A percentile compares a stretch with the other conserved stretches of the same genome.
These are phyloP conservation scores for Neurospora sp. DNA, from an alignment of 495 filamentous ascomycete species.

Conservation along the genomic window DNA sequence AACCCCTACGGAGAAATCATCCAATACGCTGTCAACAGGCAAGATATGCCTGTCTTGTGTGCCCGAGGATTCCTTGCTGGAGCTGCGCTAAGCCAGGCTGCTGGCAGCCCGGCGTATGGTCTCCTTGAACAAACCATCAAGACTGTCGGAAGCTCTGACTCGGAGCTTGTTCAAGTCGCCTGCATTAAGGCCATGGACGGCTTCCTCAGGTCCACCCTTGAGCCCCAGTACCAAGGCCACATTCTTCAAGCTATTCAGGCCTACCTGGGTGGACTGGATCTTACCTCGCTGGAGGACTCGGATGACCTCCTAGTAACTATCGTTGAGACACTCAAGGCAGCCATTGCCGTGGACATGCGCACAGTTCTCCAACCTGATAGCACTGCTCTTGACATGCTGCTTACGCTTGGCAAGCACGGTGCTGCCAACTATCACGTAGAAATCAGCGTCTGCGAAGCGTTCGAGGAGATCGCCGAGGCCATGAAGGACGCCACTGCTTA, in stretches of 20 bases:
- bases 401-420: slow-evolving; percentile 78
- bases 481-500: slow-evolving; percentile 58
- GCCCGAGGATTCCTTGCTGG: slow-evolving; percentile 80
- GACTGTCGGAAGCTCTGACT: slow-evolving; percentile 59
- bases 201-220: slow-evolving; percentile 49
- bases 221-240: slow-evolving; percentile 53
- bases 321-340: slow-evolving; percentile 75
- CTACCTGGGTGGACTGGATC: slow-evolving; percentile 67
- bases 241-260: slow-evolving; percentile 68
- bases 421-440: slow-evolving; percentile 80
- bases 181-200: slow-evolving; percentile 84
- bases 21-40: slow-evolving; percentile 59
- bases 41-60: slow-evolving; percentile 54
- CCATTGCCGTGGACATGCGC: slow-evolving; percentile 64
- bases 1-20: slow-evolving; percentile 67
- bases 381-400: slow-evolving; percentile 71
- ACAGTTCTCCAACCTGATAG: slow-evolving; percentile 58
- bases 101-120: slow-evolving; percentile 31
- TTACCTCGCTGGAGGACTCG: slow-evolving; percentile 70
- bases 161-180: slow-evolving; percentile 83
- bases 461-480: slow-evolving; percentile 63
- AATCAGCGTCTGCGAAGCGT: slow-evolving; percentile 74
- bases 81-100: slow-evolving; percentile 55
- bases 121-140: slow-evolving; percentile 67
- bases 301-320: slow-evolving; percentile 88